These are phyloP conservation scores for Lathyrus sativus DNA, from an alignment of 306 rosid species.

Conservation along the genomic window DNA sequence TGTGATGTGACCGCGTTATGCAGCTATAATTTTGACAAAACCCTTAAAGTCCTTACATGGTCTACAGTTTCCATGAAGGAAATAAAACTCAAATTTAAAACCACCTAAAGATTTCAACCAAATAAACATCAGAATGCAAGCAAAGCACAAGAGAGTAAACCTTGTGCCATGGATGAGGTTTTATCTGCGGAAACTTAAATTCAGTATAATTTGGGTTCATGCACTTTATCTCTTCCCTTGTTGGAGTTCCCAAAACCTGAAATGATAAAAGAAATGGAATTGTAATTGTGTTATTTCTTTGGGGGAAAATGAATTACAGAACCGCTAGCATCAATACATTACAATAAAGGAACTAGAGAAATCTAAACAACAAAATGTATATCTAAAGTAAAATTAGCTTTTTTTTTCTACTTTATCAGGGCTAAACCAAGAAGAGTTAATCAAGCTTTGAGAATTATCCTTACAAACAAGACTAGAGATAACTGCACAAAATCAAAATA, in stretches of 20 bases:
- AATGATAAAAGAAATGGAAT: constrained; percentile 22
- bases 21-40: constrained; percentile 1
- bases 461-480: constrained; percentile 28
- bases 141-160: constrained; percentile 44
- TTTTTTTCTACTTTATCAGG: constrained; percentile 15
- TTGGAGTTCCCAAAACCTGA: constrained; percentile 98
- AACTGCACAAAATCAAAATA: constrained; percentile 13
- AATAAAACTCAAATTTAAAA: constrained; percentile 3
- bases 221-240: constrained; percentile 99
- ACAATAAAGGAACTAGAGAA: constrained; percentile 20
- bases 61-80: constrained; percentile 28
- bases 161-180: constrained; percentile 99
- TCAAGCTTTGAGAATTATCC: constrained; percentile 17
- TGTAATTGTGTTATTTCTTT: not conserved
- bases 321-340: constrained; percentile 13
- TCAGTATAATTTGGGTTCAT: constrained; percentile 99
- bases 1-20: constrained; percentile 12
- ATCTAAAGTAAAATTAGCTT: constrained; percentile 6
- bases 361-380: constrained; percentile 17
- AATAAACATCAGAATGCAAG: constrained; percentile 17
- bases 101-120: not conserved
- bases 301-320: constrained; percentile 10
- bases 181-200: constrained; percentile 96
- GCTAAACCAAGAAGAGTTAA: constrained; percentile 27
- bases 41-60: constrained; percentile 1